These are phyloP conservation scores for Lagerstroemia speciosa DNA, from an alignment of 345 rosid species.

Conservation along the genomic window DNA sequence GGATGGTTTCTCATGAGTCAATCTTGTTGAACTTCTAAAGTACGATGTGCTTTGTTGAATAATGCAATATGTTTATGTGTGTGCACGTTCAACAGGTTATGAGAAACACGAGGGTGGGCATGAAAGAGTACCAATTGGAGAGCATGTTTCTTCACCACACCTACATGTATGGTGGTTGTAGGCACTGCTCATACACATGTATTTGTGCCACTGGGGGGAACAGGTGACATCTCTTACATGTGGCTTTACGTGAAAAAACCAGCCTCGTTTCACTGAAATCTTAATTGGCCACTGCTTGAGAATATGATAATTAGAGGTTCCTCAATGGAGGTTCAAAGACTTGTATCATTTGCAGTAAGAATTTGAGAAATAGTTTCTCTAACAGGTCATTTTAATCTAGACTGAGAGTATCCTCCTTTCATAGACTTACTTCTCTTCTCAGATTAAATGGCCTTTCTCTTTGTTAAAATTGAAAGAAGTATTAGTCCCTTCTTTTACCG, in stretches of 20 bases:
- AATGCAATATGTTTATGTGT: background rate
- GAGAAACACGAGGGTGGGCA: constrained; percentile 50
- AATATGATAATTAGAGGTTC: background rate
- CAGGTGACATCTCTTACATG: constrained; percentile 27
- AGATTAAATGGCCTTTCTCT: background rate
- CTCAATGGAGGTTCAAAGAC: background rate
- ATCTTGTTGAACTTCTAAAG: background rate
- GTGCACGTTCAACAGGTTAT: constrained; percentile 46
- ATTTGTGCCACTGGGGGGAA: constrained; percentile 94
- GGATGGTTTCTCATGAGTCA: background rate
- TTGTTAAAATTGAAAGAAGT: background rate
- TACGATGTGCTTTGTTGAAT: background rate
- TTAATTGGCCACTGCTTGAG: background rate
- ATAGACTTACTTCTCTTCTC: background rate
- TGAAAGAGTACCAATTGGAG: constrained; percentile 92
- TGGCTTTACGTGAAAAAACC: background rate
- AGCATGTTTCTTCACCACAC: constrained; percentile 91
- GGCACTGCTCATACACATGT: constrained; percentile 93
- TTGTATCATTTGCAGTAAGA: background rate
- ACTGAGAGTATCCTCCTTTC: background rate
- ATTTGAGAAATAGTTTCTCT: background rate
- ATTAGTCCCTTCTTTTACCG: background rate
- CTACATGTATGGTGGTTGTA: constrained; percentile 89
- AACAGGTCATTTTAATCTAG: background rate
- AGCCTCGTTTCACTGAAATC: background rate